Percentiles rank a stretch among this genome's conserved stretches.
phyloP scores from a whole-genome alignment of 2,329 filamentous ascomycete species.

The Chaetoscypha palmicola region DNA sequence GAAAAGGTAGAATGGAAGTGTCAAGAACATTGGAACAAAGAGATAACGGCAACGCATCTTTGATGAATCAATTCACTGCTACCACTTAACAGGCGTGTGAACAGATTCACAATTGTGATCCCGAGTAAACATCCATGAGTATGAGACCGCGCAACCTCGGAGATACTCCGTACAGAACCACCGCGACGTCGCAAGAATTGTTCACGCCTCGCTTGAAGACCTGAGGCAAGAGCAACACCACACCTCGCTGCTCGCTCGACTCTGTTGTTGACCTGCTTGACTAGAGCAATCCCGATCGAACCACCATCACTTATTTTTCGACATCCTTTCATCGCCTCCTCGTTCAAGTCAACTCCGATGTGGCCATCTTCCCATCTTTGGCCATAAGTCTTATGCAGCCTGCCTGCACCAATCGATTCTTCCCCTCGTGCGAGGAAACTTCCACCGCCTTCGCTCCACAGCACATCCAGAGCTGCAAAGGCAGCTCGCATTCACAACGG shows the following conservation, averaged over 20 bases:
- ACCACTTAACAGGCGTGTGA: no score
- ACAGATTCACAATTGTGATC: no score
- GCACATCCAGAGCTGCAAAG: constrained; percentile 30
- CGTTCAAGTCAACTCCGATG: constrained; percentile 2
- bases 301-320: not conserved
- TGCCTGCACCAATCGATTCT: not conserved
- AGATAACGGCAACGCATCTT: no score
- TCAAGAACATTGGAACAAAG: no score
- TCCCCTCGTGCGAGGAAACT: constrained; percentile 12
- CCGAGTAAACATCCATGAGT: no score
- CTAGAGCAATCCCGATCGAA: not conserved
- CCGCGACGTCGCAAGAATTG: no score
- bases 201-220: not conserved
- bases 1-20: no score
- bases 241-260: no score
- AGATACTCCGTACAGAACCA: no score
- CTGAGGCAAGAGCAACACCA: not conserved
- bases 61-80: no score
- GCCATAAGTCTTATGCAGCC: not conserved
- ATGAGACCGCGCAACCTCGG: no score
- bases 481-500: constrained; percentile 65
- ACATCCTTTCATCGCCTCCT: not conserved
- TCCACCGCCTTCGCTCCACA: constrained; percentile 8
- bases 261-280: no score
- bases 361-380: not conserved